Evolutionary conservation across 305 asterid species (phyloP), one percentile per base, ranked within the genome.

Genomic region (Andrographis paniculata): DNA sequence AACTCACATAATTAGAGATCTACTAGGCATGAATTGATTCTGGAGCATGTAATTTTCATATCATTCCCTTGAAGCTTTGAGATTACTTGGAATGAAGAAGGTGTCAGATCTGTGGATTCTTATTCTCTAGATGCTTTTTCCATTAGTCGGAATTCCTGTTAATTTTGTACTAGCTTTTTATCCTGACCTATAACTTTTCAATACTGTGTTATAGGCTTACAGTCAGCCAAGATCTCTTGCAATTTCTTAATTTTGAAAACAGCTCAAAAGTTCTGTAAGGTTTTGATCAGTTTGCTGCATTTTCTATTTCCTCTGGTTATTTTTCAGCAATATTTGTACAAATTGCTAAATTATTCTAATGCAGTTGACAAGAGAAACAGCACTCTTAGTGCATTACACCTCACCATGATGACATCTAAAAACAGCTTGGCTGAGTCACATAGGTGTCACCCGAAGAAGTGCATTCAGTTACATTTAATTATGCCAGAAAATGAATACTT

Each of bases 281-380:
- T 20, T 45, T 36, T 45, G 52, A 35, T 10, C 17, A 20, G 33
- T 35, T 45, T 8, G 21, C 21, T 31, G 30, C 8, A 4, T 24
- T 24, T 31, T 6, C 13, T 31, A 1, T n/a, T n/a, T n/a, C 2
- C 9, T 30, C 14, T 40, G 16, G 16, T 23, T 6, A 7, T 42
- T 22, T 31, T 13, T 52, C 28, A 36, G 43, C 52, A 52, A 38
- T 48, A 28, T 45, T 30, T 58, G 23, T 51, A 15, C 44, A 21
- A 20, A 45, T 55, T 52, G 44, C 48, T 40, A 27, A 61, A 47
- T 35, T 51, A 35, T 14, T 30, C 17, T 22, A 48, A 42, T 50
- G 49, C 12, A 47, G 62, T 53, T 61, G 73, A 56, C 65, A 31
- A 52, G 52, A 28, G 35, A 19, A 14, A 39, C 38, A 65, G 19